phyloP scores from a whole-genome alignment of 345 rosid species.

The Iberis pinnata region DNA sequence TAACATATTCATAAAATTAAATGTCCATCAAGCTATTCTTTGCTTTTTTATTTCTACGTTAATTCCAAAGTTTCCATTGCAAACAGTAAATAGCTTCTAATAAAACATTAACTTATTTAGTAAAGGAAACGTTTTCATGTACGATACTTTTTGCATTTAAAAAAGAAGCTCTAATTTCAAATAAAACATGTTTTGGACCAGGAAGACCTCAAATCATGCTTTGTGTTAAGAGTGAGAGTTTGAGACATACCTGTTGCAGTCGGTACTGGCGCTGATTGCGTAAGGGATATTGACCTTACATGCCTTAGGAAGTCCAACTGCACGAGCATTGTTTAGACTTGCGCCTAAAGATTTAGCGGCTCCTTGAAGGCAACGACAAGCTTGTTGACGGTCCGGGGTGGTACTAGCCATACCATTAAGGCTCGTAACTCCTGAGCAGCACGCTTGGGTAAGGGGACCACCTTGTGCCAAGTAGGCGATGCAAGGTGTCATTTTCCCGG shows the following conservation, averaged over 20 bases:
- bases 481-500: neutral
- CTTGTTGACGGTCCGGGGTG: slow-evolving; percentile 26
- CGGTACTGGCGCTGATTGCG: slow-evolving; percentile 15
- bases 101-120: no score
- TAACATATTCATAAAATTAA: no score
- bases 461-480: slow-evolving; percentile 13
- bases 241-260: slow-evolving; percentile 17
- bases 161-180: no score
- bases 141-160: no score
- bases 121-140: no score
- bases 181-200: no score
- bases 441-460: neutral
- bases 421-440: slow-evolving; percentile 17
- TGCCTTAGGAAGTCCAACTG: slow-evolving; percentile 6
- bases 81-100: no score
- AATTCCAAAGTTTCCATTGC: no score
- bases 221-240: no score
- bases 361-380: slow-evolving; percentile 22
- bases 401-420: slow-evolving; percentile 14
- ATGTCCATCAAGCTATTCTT: no score
- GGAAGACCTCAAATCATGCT: no score
- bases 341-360: slow-evolving; percentile 5
- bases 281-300: slow-evolving; percentile 12
- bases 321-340: neutral
- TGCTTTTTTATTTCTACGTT: no score